A percentile compares a stretch with the other conserved stretches of the same genome.
These are phyloP conservation scores for Phytophthora megakarya DNA, from an alignment of 352 stramenopile species.

Conservation along the genomic window DNA sequence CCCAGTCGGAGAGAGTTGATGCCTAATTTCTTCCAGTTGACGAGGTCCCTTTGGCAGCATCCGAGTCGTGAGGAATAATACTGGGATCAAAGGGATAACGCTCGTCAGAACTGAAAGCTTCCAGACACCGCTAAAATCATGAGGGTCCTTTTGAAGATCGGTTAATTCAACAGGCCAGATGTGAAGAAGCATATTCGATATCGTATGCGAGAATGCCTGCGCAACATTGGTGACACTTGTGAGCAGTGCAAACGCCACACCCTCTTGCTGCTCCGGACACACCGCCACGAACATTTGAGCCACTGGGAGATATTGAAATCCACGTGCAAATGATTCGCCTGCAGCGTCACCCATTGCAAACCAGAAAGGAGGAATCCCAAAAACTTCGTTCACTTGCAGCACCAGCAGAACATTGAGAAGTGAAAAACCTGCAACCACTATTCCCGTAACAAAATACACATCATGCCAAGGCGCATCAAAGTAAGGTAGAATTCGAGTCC, in stretches of 20 bases:
- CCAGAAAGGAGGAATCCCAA: slow-evolving; percentile 74
- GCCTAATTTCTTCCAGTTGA: slow-evolving; percentile 56
- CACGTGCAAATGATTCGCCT: slow-evolving; percentile 69
- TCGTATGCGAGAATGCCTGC: slow-evolving; percentile 67
- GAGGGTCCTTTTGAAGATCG: slow-evolving; percentile 49
- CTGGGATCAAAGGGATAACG: slow-evolving; percentile 45
- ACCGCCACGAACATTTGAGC: slow-evolving; percentile 80
- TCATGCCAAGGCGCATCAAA: slow-evolving; percentile 60
- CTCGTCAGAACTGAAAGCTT: slow-evolving; percentile 78
- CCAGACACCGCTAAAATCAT: slow-evolving; percentile 73
- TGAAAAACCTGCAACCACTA: slow-evolving; percentile 67
- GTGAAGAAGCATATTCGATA: slow-evolving; percentile 78
- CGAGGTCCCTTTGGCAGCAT: slow-evolving; percentile 56
- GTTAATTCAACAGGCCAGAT: slow-evolving; percentile 75
- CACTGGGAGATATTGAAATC: slow-evolving; percentile 80
- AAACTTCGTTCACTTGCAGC: slow-evolving; percentile 56
- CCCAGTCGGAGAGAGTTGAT: slow-evolving; percentile 50
- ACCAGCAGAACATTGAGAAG: slow-evolving; percentile 75
- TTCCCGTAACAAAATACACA: slow-evolving; percentile 70
- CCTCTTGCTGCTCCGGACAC: slow-evolving; percentile 76
- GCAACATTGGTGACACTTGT: slow-evolving; percentile 79
- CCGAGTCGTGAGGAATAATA: slow-evolving; percentile 55
- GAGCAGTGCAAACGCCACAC: slow-evolving; percentile 75
- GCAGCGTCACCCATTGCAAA: slow-evolving; percentile 75
- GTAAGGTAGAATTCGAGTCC: slow-evolving; percentile 43